These are phyloP conservation scores for Solidago caesia DNA, from an alignment of 129 eudicot species.

Conservation along the genomic window DNA sequence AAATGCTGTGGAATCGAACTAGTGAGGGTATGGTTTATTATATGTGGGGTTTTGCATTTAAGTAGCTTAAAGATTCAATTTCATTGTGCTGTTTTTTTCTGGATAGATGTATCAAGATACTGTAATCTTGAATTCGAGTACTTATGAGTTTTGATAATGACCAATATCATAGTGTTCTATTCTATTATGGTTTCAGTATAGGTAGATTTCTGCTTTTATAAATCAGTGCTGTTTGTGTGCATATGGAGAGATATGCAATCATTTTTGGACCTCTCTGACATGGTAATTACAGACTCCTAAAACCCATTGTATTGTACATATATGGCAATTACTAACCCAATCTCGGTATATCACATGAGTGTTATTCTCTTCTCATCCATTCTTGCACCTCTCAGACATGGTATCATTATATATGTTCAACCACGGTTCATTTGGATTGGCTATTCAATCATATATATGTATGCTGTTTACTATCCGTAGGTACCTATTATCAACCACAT, in stretches of 20 bases:
- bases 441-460: not conserved
- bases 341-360: not conserved
- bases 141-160: not conserved
- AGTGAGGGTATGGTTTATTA: slow-evolving; percentile 16
- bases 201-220: not conserved
- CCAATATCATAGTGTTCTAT: not conserved
- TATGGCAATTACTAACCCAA: not conserved
- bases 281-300: too few species aligned
- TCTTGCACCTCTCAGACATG: not conserved
- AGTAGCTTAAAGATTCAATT: slow-evolving; percentile 8
- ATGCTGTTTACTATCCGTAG: not conserved
- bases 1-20: not conserved
- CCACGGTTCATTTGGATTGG: slow-evolving; percentile 9
- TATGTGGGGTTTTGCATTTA: slow-evolving; percentile 1
- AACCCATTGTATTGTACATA: not conserved
- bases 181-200: not conserved
- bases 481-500: too few species aligned
- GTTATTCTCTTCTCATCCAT: not conserved
- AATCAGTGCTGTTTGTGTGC: too few species aligned
- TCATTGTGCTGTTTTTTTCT: slow-evolving; percentile 3
- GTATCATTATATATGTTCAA: not conserved
- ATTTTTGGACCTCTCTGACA: too few species aligned
- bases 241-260: too few species aligned
- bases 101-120: slow-evolving; percentile 15
- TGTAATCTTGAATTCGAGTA: slow-evolving; percentile 10